phyloP scores from a whole-genome alignment of 441 rosid species.

The Lepidium campestre region DNA sequence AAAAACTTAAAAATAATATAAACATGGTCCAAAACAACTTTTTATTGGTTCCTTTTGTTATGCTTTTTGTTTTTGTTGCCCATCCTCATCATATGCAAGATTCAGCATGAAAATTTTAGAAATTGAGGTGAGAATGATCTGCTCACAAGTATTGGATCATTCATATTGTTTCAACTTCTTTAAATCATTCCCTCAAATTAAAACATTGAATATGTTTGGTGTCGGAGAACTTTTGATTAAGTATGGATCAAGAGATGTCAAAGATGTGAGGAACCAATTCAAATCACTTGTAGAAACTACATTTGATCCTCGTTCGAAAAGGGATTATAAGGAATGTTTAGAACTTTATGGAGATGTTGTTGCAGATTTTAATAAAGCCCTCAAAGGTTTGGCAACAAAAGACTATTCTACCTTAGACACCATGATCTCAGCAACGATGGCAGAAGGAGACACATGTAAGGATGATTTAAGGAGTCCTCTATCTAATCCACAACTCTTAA shows the following conservation, averaged over 20 bases:
- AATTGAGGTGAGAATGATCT: neutral
- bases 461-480: neutral
- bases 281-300: neutral
- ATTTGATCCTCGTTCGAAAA: neutral
- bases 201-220: neutral
- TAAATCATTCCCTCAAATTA: neutral
- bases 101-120: neutral
- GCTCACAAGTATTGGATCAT: neutral
- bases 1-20: no score
- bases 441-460: neutral
- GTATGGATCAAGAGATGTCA: neutral
- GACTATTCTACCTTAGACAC: neutral
- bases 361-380: neutral
- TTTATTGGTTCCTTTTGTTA: neutral
- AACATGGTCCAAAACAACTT: neutral
- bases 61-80: neutral
- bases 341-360: neutral
- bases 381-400: neutral
- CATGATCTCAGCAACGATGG: neutral
- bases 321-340: neutral
- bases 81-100: constrained; percentile 3
- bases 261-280: neutral
- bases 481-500: neutral
- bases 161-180: neutral
- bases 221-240: neutral